phyloP scores from a whole-genome alignment of 768 basidiomycete genomes.

The Termitomyces bulborhizus region DNA sequence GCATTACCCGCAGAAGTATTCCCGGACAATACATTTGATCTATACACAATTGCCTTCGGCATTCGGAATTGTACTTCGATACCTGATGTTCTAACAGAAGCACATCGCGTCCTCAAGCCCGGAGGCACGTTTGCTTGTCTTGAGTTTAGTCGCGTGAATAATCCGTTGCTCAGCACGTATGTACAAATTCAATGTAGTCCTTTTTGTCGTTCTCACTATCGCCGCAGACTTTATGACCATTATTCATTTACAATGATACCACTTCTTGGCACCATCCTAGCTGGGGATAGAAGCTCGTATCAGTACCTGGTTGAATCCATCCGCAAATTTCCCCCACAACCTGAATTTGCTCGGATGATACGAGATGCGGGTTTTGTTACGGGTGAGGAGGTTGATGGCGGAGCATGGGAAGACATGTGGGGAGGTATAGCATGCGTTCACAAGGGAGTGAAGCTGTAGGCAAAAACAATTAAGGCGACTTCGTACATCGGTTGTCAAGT shows the following conservation, averaged over 20 bases:
- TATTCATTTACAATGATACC: constrained; percentile 97
- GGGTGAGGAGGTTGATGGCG: constrained; percentile 66
- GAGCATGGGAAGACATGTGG: constrained; percentile 84
- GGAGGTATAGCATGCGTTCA: constrained; percentile 86
- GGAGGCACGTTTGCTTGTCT: constrained; percentile 94
- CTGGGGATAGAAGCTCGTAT: constrained; percentile 90
- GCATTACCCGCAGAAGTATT: constrained; percentile 61
- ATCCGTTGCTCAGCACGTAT: constrained; percentile 82
- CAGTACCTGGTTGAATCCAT: constrained; percentile 98
- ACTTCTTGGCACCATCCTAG: constrained; percentile 91
- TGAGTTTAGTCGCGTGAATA: constrained; percentile 90
- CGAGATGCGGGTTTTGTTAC: constrained; percentile 76
- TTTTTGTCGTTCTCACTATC: constrained; percentile 1
- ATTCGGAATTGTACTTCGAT: constrained; percentile 97
- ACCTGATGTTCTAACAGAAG: constrained; percentile 81
- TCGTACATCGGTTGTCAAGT: background rate
- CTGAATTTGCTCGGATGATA: constrained; percentile 87
- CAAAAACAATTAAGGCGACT: background rate
- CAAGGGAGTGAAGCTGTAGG: constrained; percentile 71
- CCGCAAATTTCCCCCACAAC: constrained; percentile 84
- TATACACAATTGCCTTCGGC: constrained; percentile 98
- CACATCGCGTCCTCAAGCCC: constrained; percentile 91
- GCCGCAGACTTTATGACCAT: constrained; percentile 77
- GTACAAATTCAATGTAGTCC: constrained; percentile 23
- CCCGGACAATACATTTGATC: constrained; percentile 78